Evolutionary conservation across 495 filamentous ascomycete genomes (phyloP).

Genomic region (Aspergillus sparsus): DNA sequence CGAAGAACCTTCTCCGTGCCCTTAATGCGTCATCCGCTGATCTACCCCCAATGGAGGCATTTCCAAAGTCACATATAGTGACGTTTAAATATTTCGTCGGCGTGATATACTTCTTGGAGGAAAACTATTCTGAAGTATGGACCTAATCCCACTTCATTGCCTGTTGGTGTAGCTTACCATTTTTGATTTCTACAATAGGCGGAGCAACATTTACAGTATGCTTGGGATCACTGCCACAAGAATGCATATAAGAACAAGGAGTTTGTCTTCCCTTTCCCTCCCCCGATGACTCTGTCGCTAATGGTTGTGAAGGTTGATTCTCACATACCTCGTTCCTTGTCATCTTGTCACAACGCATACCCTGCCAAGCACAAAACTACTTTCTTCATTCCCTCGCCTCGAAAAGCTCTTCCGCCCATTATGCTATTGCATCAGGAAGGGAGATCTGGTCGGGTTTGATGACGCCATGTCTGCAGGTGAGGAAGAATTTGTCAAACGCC

Average conservation of each 20-base stretch:
- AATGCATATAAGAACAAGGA: slow-evolving; percentile 74
- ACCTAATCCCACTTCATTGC: not conserved
- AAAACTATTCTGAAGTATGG: slow-evolving; percentile 76
- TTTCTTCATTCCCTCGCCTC: slow-evolving; percentile 74
- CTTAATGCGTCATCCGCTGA: slow-evolving; percentile 73
- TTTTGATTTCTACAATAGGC: slow-evolving; percentile 54
- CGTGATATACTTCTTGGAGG: slow-evolving; percentile 85
- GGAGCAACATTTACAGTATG: slow-evolving; percentile 74
- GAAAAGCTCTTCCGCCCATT: slow-evolving; percentile 77
- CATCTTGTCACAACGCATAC: slow-evolving; percentile 84
- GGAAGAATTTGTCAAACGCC: slow-evolving; percentile 87
- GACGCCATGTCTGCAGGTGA: slow-evolving; percentile 76
- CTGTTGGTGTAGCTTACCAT: not conserved
- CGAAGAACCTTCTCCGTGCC: slow-evolving; percentile 84
- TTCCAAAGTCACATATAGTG: slow-evolving; percentile 88
- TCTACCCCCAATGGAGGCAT: slow-evolving; percentile 70
- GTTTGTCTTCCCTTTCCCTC: slow-evolving; percentile 44
- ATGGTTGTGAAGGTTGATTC: slow-evolving; percentile 64
- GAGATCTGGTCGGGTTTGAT: slow-evolving; percentile 83
- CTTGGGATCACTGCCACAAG: slow-evolving; percentile 74
- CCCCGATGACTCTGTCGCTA: slow-evolving; percentile 23
- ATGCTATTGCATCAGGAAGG: slow-evolving; percentile 71
- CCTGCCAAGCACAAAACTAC: slow-evolving; percentile 69
- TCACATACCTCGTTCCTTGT: slow-evolving; percentile 94
- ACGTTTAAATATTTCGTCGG: slow-evolving; percentile 96